A percentile compares a stretch with the other conserved stretches of the same genome.
Conservation (phyloP, 768 basidiomycete genomes). For the Tremella yokohamensis region DNA sequence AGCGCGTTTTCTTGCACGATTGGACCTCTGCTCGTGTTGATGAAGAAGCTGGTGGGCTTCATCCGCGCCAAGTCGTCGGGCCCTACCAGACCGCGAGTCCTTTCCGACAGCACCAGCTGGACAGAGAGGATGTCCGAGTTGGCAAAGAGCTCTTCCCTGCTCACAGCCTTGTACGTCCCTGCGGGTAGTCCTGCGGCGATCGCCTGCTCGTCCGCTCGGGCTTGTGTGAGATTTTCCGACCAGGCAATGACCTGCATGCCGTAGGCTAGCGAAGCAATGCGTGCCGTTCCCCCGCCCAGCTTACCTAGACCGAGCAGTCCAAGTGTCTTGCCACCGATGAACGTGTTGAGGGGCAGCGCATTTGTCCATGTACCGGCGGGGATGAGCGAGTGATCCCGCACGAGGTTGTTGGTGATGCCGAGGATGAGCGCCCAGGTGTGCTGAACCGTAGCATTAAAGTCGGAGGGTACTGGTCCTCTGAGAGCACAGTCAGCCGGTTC, state of each 20-base stretch:
- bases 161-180: conserved; percentile 12
- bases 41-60: conserved; percentile 61
- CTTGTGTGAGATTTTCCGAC: conserved; percentile 64
- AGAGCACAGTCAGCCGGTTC: not conserved
- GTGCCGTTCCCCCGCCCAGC: conserved; percentile 58
- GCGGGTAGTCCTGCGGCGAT: conserved; percentile 55
- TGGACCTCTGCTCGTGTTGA: conserved; percentile 68
- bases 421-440: conserved; percentile 63
- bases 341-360: conserved; percentile 56
- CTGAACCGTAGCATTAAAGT: conserved; percentile 58
- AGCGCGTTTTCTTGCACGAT: conserved; percentile 63
- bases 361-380: conserved; percentile 59
- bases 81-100: conserved; percentile 13
- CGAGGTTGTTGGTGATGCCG: conserved; percentile 58
- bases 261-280: conserved; percentile 61
- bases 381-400: conserved; percentile 57
- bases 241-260: conserved; percentile 63
- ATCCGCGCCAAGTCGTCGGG: conserved; percentile 50
- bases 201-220: conserved; percentile 58
- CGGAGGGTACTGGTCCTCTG: conserved; percentile 54
- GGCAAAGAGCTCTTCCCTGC: conserved; percentile 59
- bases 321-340: conserved; percentile 56
- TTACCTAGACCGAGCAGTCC: conserved; percentile 64
- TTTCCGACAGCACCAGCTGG: conserved; percentile 56
- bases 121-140: conserved; percentile 62